Conservation (phyloP, 148 eudicot species). For the Cornus suecica region DNA sequence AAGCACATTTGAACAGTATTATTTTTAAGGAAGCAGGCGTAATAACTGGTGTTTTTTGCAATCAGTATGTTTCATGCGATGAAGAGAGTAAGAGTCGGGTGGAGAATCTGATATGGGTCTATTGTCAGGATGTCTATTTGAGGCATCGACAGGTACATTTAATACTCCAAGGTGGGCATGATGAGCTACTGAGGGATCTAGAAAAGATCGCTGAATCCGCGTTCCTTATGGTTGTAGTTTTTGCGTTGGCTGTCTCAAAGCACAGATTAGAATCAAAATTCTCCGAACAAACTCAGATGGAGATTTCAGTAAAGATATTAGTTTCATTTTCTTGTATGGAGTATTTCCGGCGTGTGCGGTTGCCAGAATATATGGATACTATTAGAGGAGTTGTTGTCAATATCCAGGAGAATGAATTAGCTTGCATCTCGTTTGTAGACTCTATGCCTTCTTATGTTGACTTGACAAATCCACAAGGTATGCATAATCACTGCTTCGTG, state of each 20-base stretch:
- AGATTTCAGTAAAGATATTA: constrained; percentile 9
- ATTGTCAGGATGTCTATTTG: constrained; percentile 63
- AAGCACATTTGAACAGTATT: constrained; percentile 49
- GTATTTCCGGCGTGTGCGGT: constrained; percentile 77
- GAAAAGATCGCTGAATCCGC: constrained; percentile 91
- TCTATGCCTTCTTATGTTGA: constrained; percentile 77
- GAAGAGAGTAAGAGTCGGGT: constrained; percentile 49
- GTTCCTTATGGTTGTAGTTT: constrained; percentile 89
- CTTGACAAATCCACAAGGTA: constrained; percentile 65
- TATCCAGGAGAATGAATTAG: constrained; percentile 69
- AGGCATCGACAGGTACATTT: constrained; percentile 64
- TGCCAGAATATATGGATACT: constrained; percentile 88
- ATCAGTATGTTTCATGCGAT: too few species aligned
- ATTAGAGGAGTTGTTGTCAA: constrained; percentile 52
- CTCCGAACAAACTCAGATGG: constrained; percentile 31
- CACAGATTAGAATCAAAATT: constrained; percentile 43
- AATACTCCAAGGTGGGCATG: constrained; percentile 46
- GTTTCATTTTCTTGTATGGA: too few species aligned
- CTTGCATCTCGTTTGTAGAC: constrained; percentile 66
- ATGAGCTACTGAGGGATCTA: constrained; percentile 53
- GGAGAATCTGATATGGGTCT: constrained; percentile 71
- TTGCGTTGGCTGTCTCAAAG: constrained; percentile 84
- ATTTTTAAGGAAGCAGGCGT: constrained; percentile 86
- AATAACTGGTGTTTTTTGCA: too few species aligned
- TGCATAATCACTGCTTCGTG: background rate